Evolutionary conservation across 805 yeast species (phyloP), one percentile per base, ranked within the genome.

Genomic region (Nakazawaea laoshanensis): DNA sequence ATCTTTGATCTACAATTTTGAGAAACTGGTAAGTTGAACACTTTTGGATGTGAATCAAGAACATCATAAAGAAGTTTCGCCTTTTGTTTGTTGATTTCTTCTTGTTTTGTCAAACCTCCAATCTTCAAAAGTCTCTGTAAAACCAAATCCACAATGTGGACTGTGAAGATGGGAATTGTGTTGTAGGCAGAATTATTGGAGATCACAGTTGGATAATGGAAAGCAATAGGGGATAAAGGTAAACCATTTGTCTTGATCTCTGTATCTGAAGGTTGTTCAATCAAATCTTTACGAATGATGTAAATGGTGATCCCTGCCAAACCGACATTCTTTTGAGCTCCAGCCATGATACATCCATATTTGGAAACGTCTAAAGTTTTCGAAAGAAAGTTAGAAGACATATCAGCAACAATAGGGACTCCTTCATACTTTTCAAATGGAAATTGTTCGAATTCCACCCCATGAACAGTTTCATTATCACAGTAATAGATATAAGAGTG

Each of bases 271-370:
- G 86, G 75, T 42, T 74, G 74, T 18, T 76, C 81, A 18, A 92
- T 59, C 35, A 92, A 67, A 1, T 77, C 51, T 55, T 87, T 89
- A 59, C 84, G 86, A 57, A 88, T 78, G 48, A 92, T 89, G 56
- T 87, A 89, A 41, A 92, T 68, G 11, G 96, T 81, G 43, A 92
- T 73, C 24, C 99, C 98, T 7, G 99, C 96, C 50, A 92, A 64
- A 35, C 99, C 98, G 51, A 92, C 86, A 56, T 92, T 92, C 61
- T 92, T 92, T 61, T 92, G 99, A 18, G 97, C 99, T 42, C 99
- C 99, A 13, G 96, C 98, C 74, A 88, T 77, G 41, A 92, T 78
- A 18, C 87, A 63, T 32, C 96, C 97, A 51, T 74, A 89, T 56
- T 84, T 78, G 36, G 83, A 63, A 26, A 92, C 80, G 48, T 89